These are phyloP conservation scores for Pluteus cervinus DNA, from an alignment of 768 basidiomycete genomes.

Conservation along the genomic window DNA sequence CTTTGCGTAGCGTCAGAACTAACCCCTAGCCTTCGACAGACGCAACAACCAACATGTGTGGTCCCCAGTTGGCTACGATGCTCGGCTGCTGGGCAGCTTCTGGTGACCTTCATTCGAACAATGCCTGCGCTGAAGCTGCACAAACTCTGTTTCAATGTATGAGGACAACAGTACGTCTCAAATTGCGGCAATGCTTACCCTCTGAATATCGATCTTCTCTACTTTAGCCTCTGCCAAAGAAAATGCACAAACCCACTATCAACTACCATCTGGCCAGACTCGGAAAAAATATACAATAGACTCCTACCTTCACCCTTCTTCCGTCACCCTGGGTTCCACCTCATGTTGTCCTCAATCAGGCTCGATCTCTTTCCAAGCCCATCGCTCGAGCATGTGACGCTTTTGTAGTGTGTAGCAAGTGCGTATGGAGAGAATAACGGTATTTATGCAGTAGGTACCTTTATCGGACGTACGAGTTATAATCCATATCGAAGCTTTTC, in stretches of 20 bases:
- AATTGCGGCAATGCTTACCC: slow-evolving; percentile 2
- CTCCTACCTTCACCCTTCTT: too few species aligned
- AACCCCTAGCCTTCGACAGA: slow-evolving; percentile 23
- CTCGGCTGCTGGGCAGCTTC: slow-evolving; percentile 84
- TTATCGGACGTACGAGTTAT: too few species aligned
- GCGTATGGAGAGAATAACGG: too few species aligned
- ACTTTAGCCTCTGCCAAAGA: slow-evolving; percentile 59
- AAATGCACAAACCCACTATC: slow-evolving; percentile 68
- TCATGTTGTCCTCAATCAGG: background rate
- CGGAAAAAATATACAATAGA: slow-evolving; percentile 67
- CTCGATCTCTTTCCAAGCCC: background rate
- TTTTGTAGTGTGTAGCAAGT: too few species aligned
- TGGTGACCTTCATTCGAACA: slow-evolving; percentile 49
- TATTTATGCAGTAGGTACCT: too few species aligned
- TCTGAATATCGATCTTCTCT: slow-evolving; percentile 2
- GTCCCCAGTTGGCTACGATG: slow-evolving; percentile 67
- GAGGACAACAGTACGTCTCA: slow-evolving; percentile 66
- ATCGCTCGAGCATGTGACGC: background rate
- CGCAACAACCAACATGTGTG: slow-evolving; percentile 50
- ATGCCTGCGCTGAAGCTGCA: slow-evolving; percentile 53
- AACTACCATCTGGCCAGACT: slow-evolving; percentile 87
- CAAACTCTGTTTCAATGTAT: slow-evolving; percentile 72
- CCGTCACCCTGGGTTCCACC: background rate
- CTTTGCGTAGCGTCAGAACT: slow-evolving; percentile 3
- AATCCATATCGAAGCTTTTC: too few species aligned